Percentiles rank a stretch among this genome's conserved stretches.
These are phyloP conservation scores for Neckera pumila DNA, from an alignment of 225 moss, liverwort and hornwort genomes.

Conservation along the genomic window DNA sequence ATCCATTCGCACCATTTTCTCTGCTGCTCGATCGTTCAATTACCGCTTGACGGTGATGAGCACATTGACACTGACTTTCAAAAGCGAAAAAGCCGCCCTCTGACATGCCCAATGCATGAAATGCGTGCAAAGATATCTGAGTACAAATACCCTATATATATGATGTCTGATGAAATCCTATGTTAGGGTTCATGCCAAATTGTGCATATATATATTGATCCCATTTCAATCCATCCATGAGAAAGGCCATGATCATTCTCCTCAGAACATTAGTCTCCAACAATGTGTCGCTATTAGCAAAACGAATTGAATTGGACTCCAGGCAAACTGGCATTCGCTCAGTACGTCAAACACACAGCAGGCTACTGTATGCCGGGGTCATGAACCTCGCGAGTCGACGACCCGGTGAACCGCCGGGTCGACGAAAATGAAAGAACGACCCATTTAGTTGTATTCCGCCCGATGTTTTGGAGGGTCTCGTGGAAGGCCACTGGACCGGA, in stretches of 20 bases:
- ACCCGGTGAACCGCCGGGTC: neutral
- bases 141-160: neutral
- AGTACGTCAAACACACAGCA: neutral
- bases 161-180: neutral
- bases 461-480: neutral
- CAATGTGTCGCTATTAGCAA: neutral
- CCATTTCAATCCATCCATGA: neutral
- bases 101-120: neutral
- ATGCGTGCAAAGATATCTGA: too few relatives aligned
- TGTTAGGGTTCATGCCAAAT: neutral
- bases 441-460: neutral
- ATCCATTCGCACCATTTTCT: constrained; percentile 51
- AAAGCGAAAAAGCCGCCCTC: neutral
- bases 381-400: neutral
- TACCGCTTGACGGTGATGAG: neutral
- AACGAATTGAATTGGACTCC: neutral
- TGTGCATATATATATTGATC: neutral
- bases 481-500: neutral
- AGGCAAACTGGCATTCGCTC: neutral
- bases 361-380: too few relatives aligned
- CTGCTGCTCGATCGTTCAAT: too few relatives aligned
- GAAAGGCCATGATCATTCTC: neutral
- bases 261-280: neutral
- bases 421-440: neutral
- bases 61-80: neutral